These are phyloP conservation scores for Hymenoscyphus salicellus DNA, from an alignment of 2,329 filamentous ascomycete species.

Conservation along the genomic window DNA sequence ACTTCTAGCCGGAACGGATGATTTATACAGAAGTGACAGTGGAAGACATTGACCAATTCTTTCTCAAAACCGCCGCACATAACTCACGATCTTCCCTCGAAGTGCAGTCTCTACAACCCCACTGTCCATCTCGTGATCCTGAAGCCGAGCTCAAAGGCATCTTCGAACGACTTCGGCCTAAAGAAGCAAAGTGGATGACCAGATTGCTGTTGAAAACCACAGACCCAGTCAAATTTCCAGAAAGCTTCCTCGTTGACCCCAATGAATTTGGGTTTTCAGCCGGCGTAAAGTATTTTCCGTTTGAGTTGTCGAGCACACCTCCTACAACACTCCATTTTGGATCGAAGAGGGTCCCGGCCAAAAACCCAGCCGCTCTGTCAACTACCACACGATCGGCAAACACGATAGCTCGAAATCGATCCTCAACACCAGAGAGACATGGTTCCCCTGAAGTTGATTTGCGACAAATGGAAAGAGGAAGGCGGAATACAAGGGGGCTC, in stretches of 20 bases:
- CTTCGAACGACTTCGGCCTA: slow-evolving; percentile 58
- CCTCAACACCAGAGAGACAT: background rate
- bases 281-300: slow-evolving; percentile 62
- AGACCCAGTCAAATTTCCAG: slow-evolving; percentile 62
- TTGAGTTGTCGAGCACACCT: slow-evolving; percentile 62
- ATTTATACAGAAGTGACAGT: slow-evolving; percentile 37
- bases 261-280: slow-evolving; percentile 70
- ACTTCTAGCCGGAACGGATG: background rate
- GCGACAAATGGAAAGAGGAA: background rate
- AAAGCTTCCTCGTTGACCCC: slow-evolving; percentile 33
- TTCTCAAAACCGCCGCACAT: slow-evolving; percentile 65
- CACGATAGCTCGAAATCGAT: background rate
- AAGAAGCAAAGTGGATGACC: slow-evolving; percentile 84
- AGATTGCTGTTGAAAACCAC: slow-evolving; percentile 76
- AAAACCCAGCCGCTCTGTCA: background rate
- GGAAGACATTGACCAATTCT: slow-evolving; percentile 66
- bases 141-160: slow-evolving; percentile 49
- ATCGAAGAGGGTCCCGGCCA: slow-evolving; percentile 10
- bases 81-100: slow-evolving; percentile 68
- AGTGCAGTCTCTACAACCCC: slow-evolving; percentile 42
- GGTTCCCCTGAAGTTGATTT: background rate
- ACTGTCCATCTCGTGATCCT: slow-evolving; percentile 26
- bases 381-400: background rate
- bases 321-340: slow-evolving; percentile 24
- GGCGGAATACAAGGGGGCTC: background rate